phyloP scores from a whole-genome alignment of 1,284 basidiomycete genomes.

The Moesziomyces parantarcticus region DNA sequence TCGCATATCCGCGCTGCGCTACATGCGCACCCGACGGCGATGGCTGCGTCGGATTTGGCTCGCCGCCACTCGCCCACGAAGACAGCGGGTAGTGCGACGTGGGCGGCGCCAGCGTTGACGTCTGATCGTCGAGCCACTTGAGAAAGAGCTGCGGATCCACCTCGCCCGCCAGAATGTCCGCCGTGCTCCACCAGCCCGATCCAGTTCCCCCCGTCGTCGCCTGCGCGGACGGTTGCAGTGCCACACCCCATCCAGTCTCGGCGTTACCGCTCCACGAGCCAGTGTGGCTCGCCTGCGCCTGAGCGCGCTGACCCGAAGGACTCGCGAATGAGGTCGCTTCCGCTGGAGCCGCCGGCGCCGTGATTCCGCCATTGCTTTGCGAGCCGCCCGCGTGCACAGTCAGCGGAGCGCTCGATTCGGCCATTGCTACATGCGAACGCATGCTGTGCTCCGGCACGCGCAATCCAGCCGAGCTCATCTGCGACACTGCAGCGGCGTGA shows the following conservation, averaged over 20 bases:
- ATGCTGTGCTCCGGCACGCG: too few species aligned
- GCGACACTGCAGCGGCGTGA: neutral
- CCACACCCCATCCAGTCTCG: conserved; percentile 7
- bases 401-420: too few species aligned
- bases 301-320: neutral
- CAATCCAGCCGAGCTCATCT: too few species aligned
- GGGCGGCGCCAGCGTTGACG: conserved; percentile 34
- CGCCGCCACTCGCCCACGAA: conserved; percentile 28
- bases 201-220: conserved; percentile 16
- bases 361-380: conserved; percentile 1
- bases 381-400: neutral
- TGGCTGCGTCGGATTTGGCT: conserved; percentile 1
- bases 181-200: conserved; percentile 50
- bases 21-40: conserved; percentile 1
- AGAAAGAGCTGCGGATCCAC: conserved; percentile 49
- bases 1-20: conserved; percentile 10
- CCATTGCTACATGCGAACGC: too few species aligned
- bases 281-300: neutral
- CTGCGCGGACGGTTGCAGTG: conserved; percentile 12
- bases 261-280: conserved; percentile 4
- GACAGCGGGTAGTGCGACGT: conserved; percentile 40
- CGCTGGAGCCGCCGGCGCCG: conserved; percentile 1
- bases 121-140: conserved; percentile 50
- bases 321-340: conserved; percentile 3
- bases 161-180: conserved; percentile 43